Evolutionary conservation across 768 basidiomycete genomes (phyloP), one percentile per base, ranked within the genome.

Genomic region (Macrolepiota dolichaula): DNA sequence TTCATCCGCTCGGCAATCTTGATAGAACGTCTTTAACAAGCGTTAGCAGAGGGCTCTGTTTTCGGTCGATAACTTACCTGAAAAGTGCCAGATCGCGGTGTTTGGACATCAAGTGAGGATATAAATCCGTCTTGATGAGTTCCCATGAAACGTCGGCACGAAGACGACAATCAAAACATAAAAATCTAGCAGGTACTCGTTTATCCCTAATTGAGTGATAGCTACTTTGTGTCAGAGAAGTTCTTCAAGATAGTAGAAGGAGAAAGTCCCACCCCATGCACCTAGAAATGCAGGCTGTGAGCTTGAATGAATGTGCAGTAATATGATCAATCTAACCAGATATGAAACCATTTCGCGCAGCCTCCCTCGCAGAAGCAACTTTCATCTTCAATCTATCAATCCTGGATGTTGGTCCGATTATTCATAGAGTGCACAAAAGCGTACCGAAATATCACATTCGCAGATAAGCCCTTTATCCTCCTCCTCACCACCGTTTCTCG

Each of bases 81-180:
- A 91, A 89, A 29, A 86, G 76, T 0, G 89, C 85, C 24, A 94
- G 76, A 51, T 88, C 87, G 65, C 82, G 82, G 72, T 85, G 91
- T 61, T 85, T 85, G 10, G 79, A 77, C 29, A 89, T 75, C 73
- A 90, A 83, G 58, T 71, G 70, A 53, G 83, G 80, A 65, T 86
- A 85, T 37, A 85, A 69, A 63, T 82, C 80, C 40, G 79, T 74
- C 59, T 84, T 80, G 66, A 91, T 86, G 17, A 92, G 74, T 49
- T 87, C 83, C 87, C 89, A 92, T 61, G 84, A 85, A 40, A 79
- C 72, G 65, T 90, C 89, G 12, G 78, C 80, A 52, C 79, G 82
- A 50, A 89, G 77, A 36, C 89, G 86, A 70, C 92, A 94, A 65
- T 89, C 86, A 71, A 92, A 88, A 73, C 91, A 94, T 29, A 81